Conservation (phyloP, 2,329 filamentous ascomycete species). For the Sporothrix luriei region DNA sequence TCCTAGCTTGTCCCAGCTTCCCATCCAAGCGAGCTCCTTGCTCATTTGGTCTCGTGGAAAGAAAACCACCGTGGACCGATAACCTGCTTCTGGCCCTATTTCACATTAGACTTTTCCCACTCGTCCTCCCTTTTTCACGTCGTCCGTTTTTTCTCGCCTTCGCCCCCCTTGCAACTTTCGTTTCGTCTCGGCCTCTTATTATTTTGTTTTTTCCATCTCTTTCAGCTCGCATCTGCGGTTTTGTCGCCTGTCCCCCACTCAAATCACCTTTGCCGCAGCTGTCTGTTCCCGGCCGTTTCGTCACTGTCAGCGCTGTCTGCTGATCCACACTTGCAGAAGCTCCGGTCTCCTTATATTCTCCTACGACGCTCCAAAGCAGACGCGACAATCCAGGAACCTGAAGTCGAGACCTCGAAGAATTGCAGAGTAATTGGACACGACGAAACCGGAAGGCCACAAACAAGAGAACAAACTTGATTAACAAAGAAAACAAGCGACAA, state of each 20-base stretch:
- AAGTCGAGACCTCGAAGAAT: background rate
- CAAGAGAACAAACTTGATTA: background rate
- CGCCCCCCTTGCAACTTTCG: background rate
- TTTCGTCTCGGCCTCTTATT: background rate
- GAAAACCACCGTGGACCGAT: slow-evolving; percentile 4
- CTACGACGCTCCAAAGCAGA: background rate
- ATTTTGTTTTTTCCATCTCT: background rate
- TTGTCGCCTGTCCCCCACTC: slow-evolving; percentile 6
- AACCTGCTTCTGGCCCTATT: slow-evolving; percentile 5
- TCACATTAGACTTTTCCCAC: background rate
- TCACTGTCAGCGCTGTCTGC: slow-evolving; percentile 18
- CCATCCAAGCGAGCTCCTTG: background rate
- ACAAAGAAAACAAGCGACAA: background rate
- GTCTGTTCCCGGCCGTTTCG: slow-evolving; percentile 7
- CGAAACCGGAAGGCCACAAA: background rate
- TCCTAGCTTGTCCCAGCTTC: slow-evolving; percentile 9
- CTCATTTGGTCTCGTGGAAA: slow-evolving; percentile 6
- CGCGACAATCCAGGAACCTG: background rate
- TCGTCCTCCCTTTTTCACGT: background rate
- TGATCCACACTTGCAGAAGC: slow-evolving; percentile 4
- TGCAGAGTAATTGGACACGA: background rate
- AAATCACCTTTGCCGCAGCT: background rate
- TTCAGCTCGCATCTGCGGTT: background rate
- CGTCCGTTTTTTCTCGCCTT: background rate
- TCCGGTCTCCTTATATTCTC: slow-evolving; percentile 15